Conservation (phyloP, 306 rosid genomes). For the Luffa aegyptiaca region DNA sequence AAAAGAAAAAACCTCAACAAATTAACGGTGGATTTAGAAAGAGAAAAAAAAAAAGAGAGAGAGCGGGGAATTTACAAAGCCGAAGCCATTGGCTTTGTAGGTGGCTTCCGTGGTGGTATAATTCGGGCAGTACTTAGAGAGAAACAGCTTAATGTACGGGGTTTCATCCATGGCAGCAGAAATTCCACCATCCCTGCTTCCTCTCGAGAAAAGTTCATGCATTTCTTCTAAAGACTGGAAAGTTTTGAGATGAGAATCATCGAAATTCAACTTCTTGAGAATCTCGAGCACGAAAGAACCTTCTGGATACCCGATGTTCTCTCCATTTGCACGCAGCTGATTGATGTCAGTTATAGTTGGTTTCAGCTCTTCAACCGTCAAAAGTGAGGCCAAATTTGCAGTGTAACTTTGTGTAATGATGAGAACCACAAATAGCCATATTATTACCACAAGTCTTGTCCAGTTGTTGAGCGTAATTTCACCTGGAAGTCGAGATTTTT, state of each 20-base stretch:
- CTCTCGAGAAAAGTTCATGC: constrained; percentile 30
- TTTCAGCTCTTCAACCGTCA: constrained; percentile 36
- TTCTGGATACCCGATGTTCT: constrained; percentile 33
- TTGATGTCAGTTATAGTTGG: constrained; percentile 33
- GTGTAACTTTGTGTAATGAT: constrained; percentile 58
- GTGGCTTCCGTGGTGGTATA: constrained; percentile 30
- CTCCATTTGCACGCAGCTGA: constrained; percentile 17
- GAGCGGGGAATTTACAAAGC: constrained; percentile 33
- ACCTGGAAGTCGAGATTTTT: constrained; percentile 14
- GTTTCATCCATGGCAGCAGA: constrained; percentile 44
- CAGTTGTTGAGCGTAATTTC: constrained; percentile 38
- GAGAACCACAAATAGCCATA: constrained; percentile 51
- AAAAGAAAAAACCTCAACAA: no score
- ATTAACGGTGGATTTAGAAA: constrained; percentile 24
- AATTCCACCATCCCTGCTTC: constrained; percentile 41
- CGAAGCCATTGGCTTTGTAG: constrained; percentile 44
- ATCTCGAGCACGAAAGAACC: constrained; percentile 32
- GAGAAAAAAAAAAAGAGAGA: not conserved
- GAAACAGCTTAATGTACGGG: constrained; percentile 29
- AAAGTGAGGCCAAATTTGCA: constrained; percentile 46
- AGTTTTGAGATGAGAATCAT: constrained; percentile 16
- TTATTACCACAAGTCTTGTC: constrained; percentile 41
- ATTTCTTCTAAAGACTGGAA: constrained; percentile 23
- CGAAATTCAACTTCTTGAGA: constrained; percentile 24
- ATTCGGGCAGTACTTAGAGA: constrained; percentile 30